Conservation (phyloP, 495 filamentous ascomycete genomes). For the Hypoxylon lenormandii region DNA sequence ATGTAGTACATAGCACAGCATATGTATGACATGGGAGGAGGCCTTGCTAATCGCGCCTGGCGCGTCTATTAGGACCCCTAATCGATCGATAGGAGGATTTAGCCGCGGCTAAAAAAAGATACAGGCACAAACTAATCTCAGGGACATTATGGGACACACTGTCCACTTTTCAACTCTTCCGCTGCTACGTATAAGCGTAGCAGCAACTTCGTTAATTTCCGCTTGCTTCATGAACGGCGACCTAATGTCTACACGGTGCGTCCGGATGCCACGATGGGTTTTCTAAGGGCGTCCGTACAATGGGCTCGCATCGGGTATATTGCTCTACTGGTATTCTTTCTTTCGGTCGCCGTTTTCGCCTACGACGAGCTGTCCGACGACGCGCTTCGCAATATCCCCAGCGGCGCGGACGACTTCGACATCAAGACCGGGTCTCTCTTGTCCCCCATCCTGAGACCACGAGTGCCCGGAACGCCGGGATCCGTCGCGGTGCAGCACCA, state of each 20-base stretch:
- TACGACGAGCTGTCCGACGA: slow-evolving; percentile 81
- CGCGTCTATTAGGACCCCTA: neutral
- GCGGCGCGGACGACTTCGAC: slow-evolving; percentile 76
- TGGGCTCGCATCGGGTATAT: slow-evolving; percentile 35
- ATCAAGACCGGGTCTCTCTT: slow-evolving; percentile 75
- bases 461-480: slow-evolving; percentile 83
- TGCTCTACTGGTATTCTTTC: slow-evolving; percentile 36
- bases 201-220: neutral
- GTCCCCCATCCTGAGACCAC: slow-evolving; percentile 81
- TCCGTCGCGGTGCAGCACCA: slow-evolving; percentile 77
- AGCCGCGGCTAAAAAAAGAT: slow-evolving; percentile 1
- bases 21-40: neutral
- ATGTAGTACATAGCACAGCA: neutral
- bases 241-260: slow-evolving; percentile 20
- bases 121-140: no score
- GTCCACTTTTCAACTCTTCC: neutral
- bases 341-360: slow-evolving; percentile 53
- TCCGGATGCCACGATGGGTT: slow-evolving; percentile 28
- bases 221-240: neutral
- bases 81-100: neutral
- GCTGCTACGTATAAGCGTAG: neutral
- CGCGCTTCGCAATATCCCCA: slow-evolving; percentile 71
- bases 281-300: slow-evolving; percentile 23
- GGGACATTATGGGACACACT: neutral
- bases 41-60: neutral